Percentiles rank a stretch among this genome's conserved stretches.
These are phyloP conservation scores for Kazachstania sp. DNA, from an alignment of 1,139 yeast species.

Conservation along the genomic window DNA sequence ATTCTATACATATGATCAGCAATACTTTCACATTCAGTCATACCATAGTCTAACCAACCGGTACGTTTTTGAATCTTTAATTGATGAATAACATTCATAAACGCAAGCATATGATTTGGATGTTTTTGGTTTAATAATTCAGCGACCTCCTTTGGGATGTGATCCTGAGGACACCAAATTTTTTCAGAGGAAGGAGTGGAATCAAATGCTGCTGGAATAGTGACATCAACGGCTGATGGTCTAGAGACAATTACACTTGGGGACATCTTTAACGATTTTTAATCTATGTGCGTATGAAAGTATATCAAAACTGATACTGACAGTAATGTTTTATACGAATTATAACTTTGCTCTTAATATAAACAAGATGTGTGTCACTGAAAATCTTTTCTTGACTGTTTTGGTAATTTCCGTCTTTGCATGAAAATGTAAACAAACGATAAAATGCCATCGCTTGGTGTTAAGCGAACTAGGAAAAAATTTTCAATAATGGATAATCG, in stretches of 20 bases:
- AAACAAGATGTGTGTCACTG: neutral
- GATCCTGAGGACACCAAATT: conserved; percentile 29
- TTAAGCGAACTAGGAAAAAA: no score
- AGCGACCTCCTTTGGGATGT: conserved; percentile 23
- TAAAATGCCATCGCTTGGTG: neutral
- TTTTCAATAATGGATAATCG: neutral
- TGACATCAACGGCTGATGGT: neutral
- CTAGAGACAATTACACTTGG: neutral
- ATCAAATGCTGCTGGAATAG: neutral
- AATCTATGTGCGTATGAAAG: no score
- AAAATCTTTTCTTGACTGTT: neutral
- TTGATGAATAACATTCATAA: conserved; percentile 66
- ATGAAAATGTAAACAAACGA: neutral
- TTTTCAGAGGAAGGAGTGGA: no score
- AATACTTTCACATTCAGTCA: conserved; percentile 56
- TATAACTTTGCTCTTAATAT: neutral
- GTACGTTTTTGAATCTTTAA: conserved; percentile 82
- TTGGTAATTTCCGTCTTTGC: neutral
- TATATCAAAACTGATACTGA: no score
- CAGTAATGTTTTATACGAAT: neutral
- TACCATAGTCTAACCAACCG: conserved; percentile 82
- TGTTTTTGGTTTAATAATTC: conserved; percentile 15
- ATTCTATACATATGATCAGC: conserved; percentile 96
- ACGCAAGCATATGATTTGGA: conserved; percentile 51
- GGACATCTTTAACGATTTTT: neutral